Percentiles rank a stretch among this genome's conserved stretches.
Evolutionary conservation across 176 grass and related monocot genomes (phyloP).

Genomic region (Miscanthus lutarioriparius): DNA sequence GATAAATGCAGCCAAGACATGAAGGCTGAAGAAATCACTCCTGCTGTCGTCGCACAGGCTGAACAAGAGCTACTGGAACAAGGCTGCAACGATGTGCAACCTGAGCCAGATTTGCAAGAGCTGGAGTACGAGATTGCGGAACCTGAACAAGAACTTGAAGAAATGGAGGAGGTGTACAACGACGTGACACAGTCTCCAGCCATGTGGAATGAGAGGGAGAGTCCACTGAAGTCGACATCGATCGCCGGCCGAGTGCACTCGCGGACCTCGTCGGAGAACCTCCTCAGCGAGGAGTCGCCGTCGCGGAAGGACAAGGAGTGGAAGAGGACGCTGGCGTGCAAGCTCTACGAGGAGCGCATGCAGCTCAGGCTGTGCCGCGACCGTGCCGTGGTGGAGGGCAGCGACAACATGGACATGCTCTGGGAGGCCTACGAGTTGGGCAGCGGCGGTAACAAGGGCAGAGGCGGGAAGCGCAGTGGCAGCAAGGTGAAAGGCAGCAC

Average conservation of each 20-base stretch:
- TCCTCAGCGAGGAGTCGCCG: conserved; percentile 55
- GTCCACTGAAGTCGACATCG: conserved; percentile 40
- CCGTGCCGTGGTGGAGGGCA: conserved; percentile 47
- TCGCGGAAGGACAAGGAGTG: conserved; percentile 66
- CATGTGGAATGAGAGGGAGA: conserved; percentile 29
- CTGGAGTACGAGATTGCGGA: not conserved
- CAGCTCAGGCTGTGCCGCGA: conserved; percentile 61
- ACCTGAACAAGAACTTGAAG: not conserved
- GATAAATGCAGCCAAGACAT: not conserved
- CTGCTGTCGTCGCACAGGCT: not conserved
- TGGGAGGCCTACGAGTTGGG: conserved; percentile 96
- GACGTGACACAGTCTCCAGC: conserved; percentile 19
- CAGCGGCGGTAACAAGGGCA: conserved; percentile 1
- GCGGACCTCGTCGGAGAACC: conserved; percentile 39
- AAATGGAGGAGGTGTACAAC: not conserved
- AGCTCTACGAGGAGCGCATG: conserved; percentile 90
- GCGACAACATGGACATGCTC: conserved; percentile 88
- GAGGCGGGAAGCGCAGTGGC: conserved; percentile 19
- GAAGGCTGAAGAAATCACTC: not conserved
- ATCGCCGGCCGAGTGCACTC: conserved; percentile 47
- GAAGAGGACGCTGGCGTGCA: conserved; percentile 93
- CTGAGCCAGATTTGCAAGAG: not conserved
- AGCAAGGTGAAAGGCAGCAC: conserved; percentile 10
- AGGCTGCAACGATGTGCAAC: not conserved
- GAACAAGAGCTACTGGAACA: not conserved